Evolutionary conservation across 805 yeast genomes (phyloP).

Genomic region (Metschnikowia reukaufii): DNA sequence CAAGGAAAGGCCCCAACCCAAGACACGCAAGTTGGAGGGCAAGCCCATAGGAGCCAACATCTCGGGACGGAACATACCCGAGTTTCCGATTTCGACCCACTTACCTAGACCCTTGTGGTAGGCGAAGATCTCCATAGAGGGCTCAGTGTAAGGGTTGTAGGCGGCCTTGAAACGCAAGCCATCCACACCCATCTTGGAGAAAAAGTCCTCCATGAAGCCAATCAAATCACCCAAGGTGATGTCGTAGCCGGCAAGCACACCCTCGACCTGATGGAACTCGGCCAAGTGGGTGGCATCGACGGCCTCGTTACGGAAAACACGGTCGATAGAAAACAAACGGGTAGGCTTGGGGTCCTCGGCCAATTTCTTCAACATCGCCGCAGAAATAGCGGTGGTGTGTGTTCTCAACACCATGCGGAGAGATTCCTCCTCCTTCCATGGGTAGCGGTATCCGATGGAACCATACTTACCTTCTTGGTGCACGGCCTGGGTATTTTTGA

Average conservation of each 20-base stretch:
- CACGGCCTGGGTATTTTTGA: constrained; percentile 75
- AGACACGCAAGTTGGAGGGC: constrained; percentile 88
- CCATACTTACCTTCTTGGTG: constrained; percentile 91
- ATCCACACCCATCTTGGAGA: constrained; percentile 94
- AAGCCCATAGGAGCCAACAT: constrained; percentile 98
- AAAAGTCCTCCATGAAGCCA: constrained; percentile 97
- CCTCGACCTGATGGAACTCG: constrained; percentile 99
- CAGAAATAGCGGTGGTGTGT: constrained; percentile 94
- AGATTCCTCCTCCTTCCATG: constrained; percentile 92
- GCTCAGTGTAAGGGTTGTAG: constrained; percentile 98
- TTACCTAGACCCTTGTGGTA: constrained; percentile 92
- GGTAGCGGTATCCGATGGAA: constrained; percentile 96
- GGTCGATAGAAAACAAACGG: constrained; percentile 91
- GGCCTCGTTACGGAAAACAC: constrained; percentile 99
- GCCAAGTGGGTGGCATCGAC: constrained; percentile 99
- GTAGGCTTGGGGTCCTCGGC: constrained; percentile 88
- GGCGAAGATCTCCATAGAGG: constrained; percentile 95
- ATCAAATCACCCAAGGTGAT: constrained; percentile 93
- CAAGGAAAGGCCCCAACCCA: constrained; percentile 96
- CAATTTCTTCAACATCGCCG: constrained; percentile 80
- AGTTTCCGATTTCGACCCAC: constrained; percentile 99
- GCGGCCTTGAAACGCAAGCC: constrained; percentile 97
- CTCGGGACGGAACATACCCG: constrained; percentile 99
- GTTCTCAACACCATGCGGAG: constrained; percentile 92
- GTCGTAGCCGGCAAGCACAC: constrained; percentile 96